Percentiles rank a stretch among this genome's conserved stretches.
phyloP scores from a whole-genome alignment of 2,329 filamentous ascomycete genomes.

The Fusarium agapanthi region DNA sequence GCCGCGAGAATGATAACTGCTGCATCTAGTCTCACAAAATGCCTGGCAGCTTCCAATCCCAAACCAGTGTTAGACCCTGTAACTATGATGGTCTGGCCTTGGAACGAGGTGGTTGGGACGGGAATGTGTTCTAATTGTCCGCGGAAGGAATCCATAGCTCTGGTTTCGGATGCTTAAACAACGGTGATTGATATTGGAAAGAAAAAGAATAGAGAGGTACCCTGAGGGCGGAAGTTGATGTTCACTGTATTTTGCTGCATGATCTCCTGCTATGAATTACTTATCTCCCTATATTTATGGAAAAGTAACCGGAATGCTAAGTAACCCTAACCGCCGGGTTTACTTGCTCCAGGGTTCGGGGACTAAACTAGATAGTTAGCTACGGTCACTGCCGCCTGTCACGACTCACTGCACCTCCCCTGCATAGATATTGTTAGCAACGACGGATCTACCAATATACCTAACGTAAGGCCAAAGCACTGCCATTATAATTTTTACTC shows the following conservation, averaged over 20 bases:
- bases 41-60: neutral
- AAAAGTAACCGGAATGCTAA: neutral
- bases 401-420: too few relatives aligned
- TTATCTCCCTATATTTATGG: neutral
- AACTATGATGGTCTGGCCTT: neutral
- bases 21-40: neutral
- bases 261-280: neutral
- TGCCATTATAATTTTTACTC: too few relatives aligned
- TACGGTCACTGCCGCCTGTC: fast-evolving
- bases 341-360: fast-evolving
- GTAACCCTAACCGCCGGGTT: neutral
- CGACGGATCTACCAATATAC: too few relatives aligned
- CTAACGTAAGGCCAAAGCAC: too few relatives aligned
- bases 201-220: neutral
- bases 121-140: neutral
- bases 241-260: neutral
- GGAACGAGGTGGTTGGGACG: neutral
- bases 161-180: neutral
- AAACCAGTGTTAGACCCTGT: neutral
- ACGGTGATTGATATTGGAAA: fast-evolving
- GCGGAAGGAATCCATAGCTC: neutral
- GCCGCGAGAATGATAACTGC: neutral
- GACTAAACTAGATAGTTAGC: neutral
- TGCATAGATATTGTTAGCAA: too few relatives aligned
- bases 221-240: too few relatives aligned